Evolutionary conservation across 2,329 filamentous ascomycete genomes (phyloP).

Genomic region (Pyricularia pennisetigena): DNA sequence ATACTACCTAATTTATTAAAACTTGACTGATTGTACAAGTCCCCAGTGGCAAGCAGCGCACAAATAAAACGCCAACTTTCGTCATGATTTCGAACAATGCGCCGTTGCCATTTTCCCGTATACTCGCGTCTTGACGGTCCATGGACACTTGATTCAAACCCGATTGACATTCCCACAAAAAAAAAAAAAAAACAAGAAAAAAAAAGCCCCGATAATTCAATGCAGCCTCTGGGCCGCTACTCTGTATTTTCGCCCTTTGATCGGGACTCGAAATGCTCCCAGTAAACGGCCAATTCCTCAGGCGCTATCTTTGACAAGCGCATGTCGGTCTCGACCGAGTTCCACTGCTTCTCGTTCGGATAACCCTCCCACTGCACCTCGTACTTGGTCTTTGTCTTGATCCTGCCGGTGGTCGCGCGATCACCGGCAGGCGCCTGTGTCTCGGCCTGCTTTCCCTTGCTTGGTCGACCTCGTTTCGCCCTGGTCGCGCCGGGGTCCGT

Average conservation of each 20-base stretch:
- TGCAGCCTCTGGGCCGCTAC: background rate
- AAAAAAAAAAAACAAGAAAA: too few species aligned
- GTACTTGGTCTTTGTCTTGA: background rate
- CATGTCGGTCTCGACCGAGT: background rate
- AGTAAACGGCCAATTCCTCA: background rate
- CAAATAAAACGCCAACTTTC: too few species aligned
- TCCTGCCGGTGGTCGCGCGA: background rate
- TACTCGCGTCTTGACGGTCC: background rate
- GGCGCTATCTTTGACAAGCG: background rate
- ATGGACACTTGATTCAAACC: background rate
- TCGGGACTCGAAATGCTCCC: background rate
- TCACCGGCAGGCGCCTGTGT: background rate
- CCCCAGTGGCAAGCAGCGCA: too few species aligned
- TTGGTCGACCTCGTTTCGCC: background rate
- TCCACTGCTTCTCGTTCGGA: background rate
- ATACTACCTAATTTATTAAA: too few species aligned
- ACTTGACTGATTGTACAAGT: too few species aligned
- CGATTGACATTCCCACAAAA: background rate
- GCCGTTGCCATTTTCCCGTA: background rate
- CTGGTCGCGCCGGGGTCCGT: background rate
- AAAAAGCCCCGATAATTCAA: background rate
- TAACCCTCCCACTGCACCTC: conserved; percentile 5
- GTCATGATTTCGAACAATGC: background rate
- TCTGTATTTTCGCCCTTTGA: background rate
- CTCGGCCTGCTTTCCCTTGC: background rate